phyloP scores from a whole-genome alignment of 441 rosid species.

The Kokia cookei region DNA sequence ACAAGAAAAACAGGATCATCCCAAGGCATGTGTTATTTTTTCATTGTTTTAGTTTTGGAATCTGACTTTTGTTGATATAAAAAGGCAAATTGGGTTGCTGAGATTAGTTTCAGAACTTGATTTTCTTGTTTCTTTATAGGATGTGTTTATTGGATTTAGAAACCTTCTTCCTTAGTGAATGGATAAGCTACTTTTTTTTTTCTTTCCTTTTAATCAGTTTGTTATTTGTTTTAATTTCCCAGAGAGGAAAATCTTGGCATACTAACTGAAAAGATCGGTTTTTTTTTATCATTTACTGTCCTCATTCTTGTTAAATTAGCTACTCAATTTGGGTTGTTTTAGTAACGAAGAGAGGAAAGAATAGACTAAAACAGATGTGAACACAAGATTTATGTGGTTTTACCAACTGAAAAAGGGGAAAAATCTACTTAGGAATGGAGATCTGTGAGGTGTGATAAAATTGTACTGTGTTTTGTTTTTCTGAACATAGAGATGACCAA shows the following conservation, averaged over 20 bases:
- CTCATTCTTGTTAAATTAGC: background rate
- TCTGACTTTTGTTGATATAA: background rate
- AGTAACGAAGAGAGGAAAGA: background rate
- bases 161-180: background rate
- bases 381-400: background rate
- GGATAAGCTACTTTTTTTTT: background rate
- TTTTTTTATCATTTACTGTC: background rate
- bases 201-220: background rate
- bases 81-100: background rate
- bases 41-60: background rate
- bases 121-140: conserved; percentile 10
- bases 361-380: background rate
- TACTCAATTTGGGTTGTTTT: background rate
- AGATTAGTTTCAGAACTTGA: conserved; percentile 9
- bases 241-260: background rate
- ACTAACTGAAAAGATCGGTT: background rate
- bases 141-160: background rate
- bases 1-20: too few species aligned
- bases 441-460: background rate
- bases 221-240: background rate
- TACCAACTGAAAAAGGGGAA: background rate
- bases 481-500: background rate
- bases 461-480: background rate
- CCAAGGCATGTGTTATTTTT: background rate
- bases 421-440: background rate